A percentile compares a stretch with the other conserved stretches of the same genome.
phyloP scores from a whole-genome alignment of 352 stramenopile species.

The Pythium scleroteichum region DNA sequence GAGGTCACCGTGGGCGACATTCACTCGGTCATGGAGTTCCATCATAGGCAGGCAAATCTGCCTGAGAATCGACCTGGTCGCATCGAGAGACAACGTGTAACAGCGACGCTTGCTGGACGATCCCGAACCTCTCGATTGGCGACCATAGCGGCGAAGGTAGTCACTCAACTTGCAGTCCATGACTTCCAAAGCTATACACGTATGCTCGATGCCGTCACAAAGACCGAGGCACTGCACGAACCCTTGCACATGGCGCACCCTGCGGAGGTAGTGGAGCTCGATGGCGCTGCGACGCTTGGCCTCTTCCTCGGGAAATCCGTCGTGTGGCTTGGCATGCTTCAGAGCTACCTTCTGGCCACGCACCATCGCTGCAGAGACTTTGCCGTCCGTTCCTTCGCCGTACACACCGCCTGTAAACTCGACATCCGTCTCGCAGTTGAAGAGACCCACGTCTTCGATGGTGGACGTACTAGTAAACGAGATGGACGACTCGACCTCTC shows the following conservation, averaged over 20 bases:
- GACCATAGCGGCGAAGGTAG: conserved; percentile 74
- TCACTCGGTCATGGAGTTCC: conserved; percentile 75
- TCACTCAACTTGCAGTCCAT: conserved; percentile 89
- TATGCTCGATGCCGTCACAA: conserved; percentile 84
- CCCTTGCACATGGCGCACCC: conserved; percentile 70
- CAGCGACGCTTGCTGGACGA: conserved; percentile 37
- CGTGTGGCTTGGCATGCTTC: conserved; percentile 79
- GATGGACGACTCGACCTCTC: conserved; percentile 45
- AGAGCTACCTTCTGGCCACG: conserved; percentile 78
- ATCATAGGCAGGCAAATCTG: conserved; percentile 82
- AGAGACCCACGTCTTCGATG: conserved; percentile 83
- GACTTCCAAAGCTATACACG: conserved; percentile 84
- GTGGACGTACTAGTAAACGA: conserved; percentile 77
- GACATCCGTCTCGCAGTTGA: conserved; percentile 81
- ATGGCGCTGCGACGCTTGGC: conserved; percentile 79
- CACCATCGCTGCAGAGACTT: conserved; percentile 75
- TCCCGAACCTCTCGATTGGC: conserved; percentile 28
- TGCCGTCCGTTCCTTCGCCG: conserved; percentile 83
- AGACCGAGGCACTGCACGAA: conserved; percentile 83
- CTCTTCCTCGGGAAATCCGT: conserved; percentile 72
- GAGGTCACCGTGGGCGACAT: conserved; percentile 78
- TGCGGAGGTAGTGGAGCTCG: conserved; percentile 78
- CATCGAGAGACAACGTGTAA: conserved; percentile 58
- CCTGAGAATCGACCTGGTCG: conserved; percentile 59
- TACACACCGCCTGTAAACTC: conserved; percentile 84